Conservation (phyloP, 2,329 filamentous ascomycete species). For the Endothia cerciana region DNA sequence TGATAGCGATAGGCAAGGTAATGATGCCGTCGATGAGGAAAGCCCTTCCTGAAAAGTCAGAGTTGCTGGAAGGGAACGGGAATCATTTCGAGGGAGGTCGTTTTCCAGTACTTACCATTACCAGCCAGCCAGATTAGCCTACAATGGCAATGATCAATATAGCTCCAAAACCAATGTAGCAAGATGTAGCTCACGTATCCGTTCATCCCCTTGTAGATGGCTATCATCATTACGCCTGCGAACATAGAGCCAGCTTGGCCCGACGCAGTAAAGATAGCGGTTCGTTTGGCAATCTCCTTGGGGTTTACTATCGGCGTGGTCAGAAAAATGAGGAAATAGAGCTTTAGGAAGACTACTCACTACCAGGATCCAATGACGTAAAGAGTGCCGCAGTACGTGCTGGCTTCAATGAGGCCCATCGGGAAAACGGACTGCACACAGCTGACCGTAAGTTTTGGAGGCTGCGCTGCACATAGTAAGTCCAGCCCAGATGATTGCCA, state of each 20-base stretch:
- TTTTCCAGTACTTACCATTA: slow-evolving; percentile 37
- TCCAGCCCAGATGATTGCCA: slow-evolving; percentile 52
- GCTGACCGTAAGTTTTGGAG: slow-evolving; percentile 36
- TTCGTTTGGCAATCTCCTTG: slow-evolving; percentile 56
- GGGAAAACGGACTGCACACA: slow-evolving; percentile 48
- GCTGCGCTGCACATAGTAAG: slow-evolving; percentile 43
- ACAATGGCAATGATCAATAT: not conserved
- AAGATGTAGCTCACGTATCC: slow-evolving; percentile 35
- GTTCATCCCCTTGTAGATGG: slow-evolving; percentile 41
- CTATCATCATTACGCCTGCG: slow-evolving; percentile 58
- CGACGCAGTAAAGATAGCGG: slow-evolving; percentile 56
- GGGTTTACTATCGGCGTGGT: slow-evolving; percentile 41
- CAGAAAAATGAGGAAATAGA: not conserved
- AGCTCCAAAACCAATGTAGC: not conserved
- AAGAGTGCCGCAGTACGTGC: slow-evolving; percentile 51
- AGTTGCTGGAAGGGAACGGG: not conserved
- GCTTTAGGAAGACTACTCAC: not conserved
- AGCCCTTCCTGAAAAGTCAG: not conserved
- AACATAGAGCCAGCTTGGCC: slow-evolving; percentile 58
- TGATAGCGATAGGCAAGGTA: slow-evolving; percentile 50
- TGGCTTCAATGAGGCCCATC: slow-evolving; percentile 50
- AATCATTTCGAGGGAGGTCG: not conserved
- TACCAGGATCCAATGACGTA: slow-evolving; percentile 60
- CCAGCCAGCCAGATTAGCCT: slow-evolving; percentile 49
- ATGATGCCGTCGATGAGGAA: slow-evolving; percentile 46